phyloP scores from a whole-genome alignment of 306 rosid species.

The Lathyrus oleraceus region DNA sequence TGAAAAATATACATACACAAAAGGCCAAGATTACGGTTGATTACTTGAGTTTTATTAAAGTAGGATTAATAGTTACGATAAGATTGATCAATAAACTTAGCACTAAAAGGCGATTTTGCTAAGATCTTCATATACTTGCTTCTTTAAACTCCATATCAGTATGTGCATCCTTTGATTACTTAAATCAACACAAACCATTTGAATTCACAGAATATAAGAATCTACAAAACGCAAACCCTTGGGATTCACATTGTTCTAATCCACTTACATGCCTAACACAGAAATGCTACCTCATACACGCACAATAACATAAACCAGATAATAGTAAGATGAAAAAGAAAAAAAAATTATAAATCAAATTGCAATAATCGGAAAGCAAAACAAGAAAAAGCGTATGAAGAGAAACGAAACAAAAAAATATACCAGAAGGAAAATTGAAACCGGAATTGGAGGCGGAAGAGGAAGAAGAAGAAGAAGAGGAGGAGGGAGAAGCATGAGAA shows the following conservation, averaged over 20 bases:
- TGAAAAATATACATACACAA: neutral
- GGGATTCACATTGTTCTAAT: neutral
- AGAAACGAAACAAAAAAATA: neutral
- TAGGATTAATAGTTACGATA: neutral
- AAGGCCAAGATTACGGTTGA: neutral
- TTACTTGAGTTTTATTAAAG: neutral
- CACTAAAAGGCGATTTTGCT: too few relatives aligned
- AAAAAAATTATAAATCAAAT: neutral
- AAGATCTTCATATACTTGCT: too few relatives aligned
- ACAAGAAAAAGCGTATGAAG: neutral
- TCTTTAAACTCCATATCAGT: too few relatives aligned
- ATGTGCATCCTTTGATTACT: too few relatives aligned
- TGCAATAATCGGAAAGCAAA: neutral
- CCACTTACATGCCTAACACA: neutral
- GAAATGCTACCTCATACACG: neutral
- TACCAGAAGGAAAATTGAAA: conserved; percentile 39
- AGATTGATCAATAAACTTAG: neutral
- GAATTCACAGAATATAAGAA: neutral
- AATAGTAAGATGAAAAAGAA: neutral
- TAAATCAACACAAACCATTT: too few relatives aligned
- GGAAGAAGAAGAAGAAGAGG: conserved; percentile 25
- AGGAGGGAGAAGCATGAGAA: conserved; percentile 1
- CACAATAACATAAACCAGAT: neutral
- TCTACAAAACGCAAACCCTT: neutral
- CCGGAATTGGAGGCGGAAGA: conserved; percentile 32